These are phyloP conservation scores for Chlamydomonas incerta DNA, from an alignment of 139 green algal genomes.

Conservation along the genomic window DNA sequence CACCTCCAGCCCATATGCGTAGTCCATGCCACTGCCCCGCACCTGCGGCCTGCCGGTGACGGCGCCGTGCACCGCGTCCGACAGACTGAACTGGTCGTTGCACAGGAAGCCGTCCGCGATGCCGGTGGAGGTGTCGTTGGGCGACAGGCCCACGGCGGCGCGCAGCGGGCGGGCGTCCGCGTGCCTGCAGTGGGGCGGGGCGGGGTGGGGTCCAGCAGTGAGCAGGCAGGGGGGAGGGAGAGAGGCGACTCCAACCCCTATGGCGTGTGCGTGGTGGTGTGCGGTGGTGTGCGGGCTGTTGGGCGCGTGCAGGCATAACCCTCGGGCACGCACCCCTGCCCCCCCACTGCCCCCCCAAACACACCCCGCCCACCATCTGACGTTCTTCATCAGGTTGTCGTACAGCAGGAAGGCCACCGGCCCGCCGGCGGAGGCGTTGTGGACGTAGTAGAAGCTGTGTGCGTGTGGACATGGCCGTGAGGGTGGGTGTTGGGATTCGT, in stretches of 20 bases:
- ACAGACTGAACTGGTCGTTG: constrained; percentile 36
- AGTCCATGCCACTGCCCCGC: no score
- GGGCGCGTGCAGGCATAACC: no score
- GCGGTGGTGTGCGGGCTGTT: no score
- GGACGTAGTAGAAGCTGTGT: constrained; percentile 36
- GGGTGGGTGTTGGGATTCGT: not conserved
- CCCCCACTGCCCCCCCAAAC: no score
- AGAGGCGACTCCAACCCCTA: no score
- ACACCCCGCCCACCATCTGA: constrained; percentile 32
- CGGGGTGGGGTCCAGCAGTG: not conserved
- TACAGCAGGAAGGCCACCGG: constrained; percentile 38
- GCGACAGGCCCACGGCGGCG: not conserved
- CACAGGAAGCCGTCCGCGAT: not conserved
- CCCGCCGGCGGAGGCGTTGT: constrained; percentile 12
- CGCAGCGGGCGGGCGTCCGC: constrained; percentile 25
- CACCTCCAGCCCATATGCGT: no score
- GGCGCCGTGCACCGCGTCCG: constrained; percentile 13
- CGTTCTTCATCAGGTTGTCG: constrained; percentile 33
- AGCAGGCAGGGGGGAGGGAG: not conserved
- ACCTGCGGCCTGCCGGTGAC: constrained; percentile 29
- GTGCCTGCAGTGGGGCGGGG: not conserved
- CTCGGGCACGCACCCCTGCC: no score
- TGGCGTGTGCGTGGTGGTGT: no score
- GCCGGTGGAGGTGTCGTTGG: constrained; percentile 9
- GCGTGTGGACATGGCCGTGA: not conserved